Evolutionary conservation across 2,329 filamentous ascomycete species (phyloP).

Genomic region (Aschersonia sp.): DNA sequence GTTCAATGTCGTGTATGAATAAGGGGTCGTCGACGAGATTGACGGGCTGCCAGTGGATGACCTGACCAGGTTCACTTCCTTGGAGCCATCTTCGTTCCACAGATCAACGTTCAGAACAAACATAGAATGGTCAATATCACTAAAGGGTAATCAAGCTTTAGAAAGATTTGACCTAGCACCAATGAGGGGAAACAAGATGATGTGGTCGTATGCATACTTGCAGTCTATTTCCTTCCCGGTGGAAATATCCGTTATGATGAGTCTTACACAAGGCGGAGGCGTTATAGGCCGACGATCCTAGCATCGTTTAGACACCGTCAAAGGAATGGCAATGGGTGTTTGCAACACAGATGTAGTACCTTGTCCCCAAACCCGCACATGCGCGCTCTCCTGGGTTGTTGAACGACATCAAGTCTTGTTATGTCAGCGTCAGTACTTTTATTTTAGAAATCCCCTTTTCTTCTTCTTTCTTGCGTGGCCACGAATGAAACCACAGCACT

Average conservation of each 20-base stretch:
- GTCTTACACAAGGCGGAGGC: conserved; percentile 78
- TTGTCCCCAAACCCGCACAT: conserved; percentile 99
- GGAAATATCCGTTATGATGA: conserved; percentile 60
- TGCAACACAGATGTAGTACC: conserved; percentile 28
- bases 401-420: conserved; percentile 59
- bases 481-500: conserved; percentile 2
- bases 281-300: conserved; percentile 92
- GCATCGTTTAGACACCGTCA: neutral
- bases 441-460: neutral
- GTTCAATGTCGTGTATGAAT: conserved; percentile 49
- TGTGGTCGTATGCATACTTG: conserved; percentile 42
- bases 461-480: too few relatives aligned
- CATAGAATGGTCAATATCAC: conserved; percentile 23
- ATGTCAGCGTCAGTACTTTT: conserved; percentile 6
- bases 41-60: conserved; percentile 54
- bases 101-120: conserved; percentile 52
- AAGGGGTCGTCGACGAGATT: conserved; percentile 68
- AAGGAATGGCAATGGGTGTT: too few relatives aligned
- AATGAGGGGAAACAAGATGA: neutral
- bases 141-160: conserved; percentile 5
- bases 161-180: neutral
- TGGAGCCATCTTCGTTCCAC: conserved; percentile 49
- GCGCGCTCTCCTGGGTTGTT: conserved; percentile 82
- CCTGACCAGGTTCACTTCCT: conserved; percentile 53
- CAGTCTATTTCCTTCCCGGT: conserved; percentile 74